phyloP scores from a whole-genome alignment of 2,329 filamentous ascomycete species.

The Monilinia fructicola region DNA sequence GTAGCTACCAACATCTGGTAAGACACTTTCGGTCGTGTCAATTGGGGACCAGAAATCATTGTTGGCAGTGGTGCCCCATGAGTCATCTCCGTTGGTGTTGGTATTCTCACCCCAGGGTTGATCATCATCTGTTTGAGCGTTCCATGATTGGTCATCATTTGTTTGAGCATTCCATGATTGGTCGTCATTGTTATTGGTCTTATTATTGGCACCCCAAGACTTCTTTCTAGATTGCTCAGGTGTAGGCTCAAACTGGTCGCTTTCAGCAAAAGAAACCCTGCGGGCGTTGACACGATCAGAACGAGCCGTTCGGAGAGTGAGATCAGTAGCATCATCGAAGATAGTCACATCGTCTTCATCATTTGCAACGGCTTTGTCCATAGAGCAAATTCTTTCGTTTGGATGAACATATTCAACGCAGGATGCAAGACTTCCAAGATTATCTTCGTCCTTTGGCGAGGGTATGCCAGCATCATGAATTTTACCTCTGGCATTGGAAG shows the following conservation, averaged over 20 bases:
- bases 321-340: conserved; percentile 7
- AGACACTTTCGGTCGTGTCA: background rate
- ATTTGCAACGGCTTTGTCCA: no score
- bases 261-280: conserved; percentile 3
- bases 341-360: background rate
- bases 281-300: background rate
- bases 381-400: background rate
- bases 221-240: conserved; percentile 5
- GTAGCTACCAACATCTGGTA: conserved; percentile 1
- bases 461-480: background rate
- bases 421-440: conserved; percentile 1
- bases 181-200: background rate
- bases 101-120: background rate
- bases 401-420: background rate
- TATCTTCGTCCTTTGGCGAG: background rate
- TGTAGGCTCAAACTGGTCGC: background rate
- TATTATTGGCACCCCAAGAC: background rate
- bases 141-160: background rate
- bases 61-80: background rate
- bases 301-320: conserved; percentile 12
- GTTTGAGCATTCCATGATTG: conserved; percentile 5
- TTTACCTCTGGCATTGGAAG: background rate
- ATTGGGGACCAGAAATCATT: background rate
- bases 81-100: conserved; percentile 5
- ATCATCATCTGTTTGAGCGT: background rate